Evolutionary conservation across 2,329 filamentous ascomycete genomes (phyloP).

Genomic region (Tolypocladium pustulatum): DNA sequence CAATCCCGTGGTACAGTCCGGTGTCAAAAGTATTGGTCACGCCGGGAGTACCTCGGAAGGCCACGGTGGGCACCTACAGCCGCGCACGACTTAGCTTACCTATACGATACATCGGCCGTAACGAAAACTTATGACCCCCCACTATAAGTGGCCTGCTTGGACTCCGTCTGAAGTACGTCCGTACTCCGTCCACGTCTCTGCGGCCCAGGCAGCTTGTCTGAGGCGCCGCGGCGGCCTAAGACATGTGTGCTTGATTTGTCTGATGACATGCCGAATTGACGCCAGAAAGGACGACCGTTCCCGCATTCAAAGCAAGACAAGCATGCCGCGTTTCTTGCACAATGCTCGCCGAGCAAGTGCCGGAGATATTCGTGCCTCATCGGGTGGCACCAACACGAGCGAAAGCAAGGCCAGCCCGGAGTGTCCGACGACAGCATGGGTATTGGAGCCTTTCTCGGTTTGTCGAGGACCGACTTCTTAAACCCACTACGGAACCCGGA

Average conservation of each 20-base stretch:
- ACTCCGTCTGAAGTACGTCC: neutral
- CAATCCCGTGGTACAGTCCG: neutral
- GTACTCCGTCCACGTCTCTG: neutral
- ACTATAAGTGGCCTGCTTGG: too few relatives aligned
- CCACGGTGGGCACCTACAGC: too few relatives aligned
- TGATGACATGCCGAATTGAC: neutral
- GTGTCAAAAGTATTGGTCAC: too few relatives aligned
- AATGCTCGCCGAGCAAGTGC: neutral
- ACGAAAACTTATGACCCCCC: too few relatives aligned
- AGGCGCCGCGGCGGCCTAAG: neutral
- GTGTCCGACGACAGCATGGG: neutral
- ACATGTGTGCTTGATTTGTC: neutral
- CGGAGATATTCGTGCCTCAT: neutral
- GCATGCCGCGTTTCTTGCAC: neutral
- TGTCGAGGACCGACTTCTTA: neutral
- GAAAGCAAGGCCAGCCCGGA: neutral
- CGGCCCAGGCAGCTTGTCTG: neutral
- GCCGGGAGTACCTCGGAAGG: too few relatives aligned
- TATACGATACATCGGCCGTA: too few relatives aligned
- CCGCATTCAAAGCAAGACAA: neutral
- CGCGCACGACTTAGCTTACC: too few relatives aligned
- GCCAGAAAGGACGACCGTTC: neutral
- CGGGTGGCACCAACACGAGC: neutral
- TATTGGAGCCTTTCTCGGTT: neutral
- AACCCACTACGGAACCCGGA: neutral